Base-by-base conservation (phyloP, 2,329 filamentous ascomycete species). In the Daldinia eschscholtzii region DNA sequence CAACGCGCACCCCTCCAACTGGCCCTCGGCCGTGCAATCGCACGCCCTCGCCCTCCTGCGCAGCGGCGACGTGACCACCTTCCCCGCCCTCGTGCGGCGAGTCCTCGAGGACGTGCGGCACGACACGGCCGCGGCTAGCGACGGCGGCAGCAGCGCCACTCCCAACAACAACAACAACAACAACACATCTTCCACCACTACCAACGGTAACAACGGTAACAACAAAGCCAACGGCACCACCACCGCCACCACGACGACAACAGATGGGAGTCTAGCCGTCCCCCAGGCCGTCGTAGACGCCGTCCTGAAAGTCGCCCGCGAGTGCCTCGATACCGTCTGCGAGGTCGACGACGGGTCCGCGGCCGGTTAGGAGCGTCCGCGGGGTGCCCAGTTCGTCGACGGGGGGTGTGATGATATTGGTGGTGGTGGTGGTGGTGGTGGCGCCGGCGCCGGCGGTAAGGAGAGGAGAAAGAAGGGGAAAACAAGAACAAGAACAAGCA, bases 11-110 rank as follows among this genome's bases (percentile, higher is more conserved):
- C 78, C 82, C 4, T 81, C 84, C 70, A 89, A 91, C 82, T 91
- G 89, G 88, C 88, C 88, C 1, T 88, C 88, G 10, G 75, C 81
- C 56, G 81, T 91, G 70, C 87, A 90, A 74, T 79, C 81, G 61
- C 88, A 90, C 79, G 89, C 88, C 42, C 84, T 90, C 37, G 72
- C 83, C 20, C 85, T 91, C 71, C 84, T 91, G 26, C 88, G 88
- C 69, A 85, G 83, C 50, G 87, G 87, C 78, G 86, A 90, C 68
- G 83, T 85, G 56, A 84, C 83, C 23, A 89, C 85, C 4, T 91
- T 90, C 76, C 88, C 88, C 1, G 83, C 83, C n/a, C 86, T 91
- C 33, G 83, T 91, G 68, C 80, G 82, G 59, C 87, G 86, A 67
- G 86, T 91, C 20, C 81, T 91, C 73, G 86, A 89, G 65, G 89